Evolutionary conservation across 495 filamentous ascomycete genomes (phyloP), one percentile per base, ranked within the genome.

Genomic region (Lepraria neglecta): DNA sequence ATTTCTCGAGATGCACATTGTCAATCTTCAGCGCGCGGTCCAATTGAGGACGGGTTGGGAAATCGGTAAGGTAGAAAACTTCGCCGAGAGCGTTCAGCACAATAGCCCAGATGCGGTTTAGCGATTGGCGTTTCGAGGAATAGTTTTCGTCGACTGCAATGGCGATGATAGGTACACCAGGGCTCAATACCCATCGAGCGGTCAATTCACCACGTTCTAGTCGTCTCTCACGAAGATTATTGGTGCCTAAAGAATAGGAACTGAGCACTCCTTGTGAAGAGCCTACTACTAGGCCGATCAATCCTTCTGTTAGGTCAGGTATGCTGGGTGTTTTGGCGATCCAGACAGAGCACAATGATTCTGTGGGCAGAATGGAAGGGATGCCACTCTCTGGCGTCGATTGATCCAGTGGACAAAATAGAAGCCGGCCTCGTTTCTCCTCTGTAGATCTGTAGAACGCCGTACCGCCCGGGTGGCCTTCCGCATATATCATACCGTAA

Each of bases 81-180:
- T 98, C 94, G 1, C 94, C 94, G 15, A 98, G 74, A 10, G 94
- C 94, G 69, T 98, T 97, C 44, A 98, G 75, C 33, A 82, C 88
- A 38, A 89, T 85, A 19, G 91, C 90, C 91, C 91, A 97, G 5
- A 90, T 82, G 31, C 90, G 85, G 24, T 82, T 79, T 48, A 84
- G 77, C 11, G 80, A 75, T 65, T 87, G 81, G 30, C 92, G 84
- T 64, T 82, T 82, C 19, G 78, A 66, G 28, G 83, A 88, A 70
- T 87, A 92, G 35, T 81, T 82, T 31, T 95, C 89, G 67, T 97
- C 95, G 5, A 96, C 87, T 40, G 84, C 83, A 62, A 98, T 86
- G 15, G 83, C 82, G 42, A 97, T 82, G 48, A 98, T 92, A 6
- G 94, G 94, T 6, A 98, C 90, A 46, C 94, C 94, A 3, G 94